phyloP scores from a whole-genome alignment of 2,329 filamentous ascomycete genomes.

The Ceratocystis huliohia region DNA sequence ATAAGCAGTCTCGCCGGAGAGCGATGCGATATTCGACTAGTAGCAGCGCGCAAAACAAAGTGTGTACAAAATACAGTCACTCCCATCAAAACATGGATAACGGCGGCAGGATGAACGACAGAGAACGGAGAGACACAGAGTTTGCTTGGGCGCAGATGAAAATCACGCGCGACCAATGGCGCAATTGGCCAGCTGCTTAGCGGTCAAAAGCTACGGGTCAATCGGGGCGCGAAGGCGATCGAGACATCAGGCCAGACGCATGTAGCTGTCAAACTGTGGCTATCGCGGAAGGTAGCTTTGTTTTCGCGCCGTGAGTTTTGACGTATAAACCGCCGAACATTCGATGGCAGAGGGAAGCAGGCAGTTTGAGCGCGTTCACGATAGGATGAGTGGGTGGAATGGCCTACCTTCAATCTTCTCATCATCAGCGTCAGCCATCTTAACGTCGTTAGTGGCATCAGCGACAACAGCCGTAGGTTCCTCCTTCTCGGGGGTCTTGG shows the following conservation, averaged over 20 bases:
- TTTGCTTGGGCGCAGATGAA: conserved; percentile 9
- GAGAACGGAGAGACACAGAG: not conserved
- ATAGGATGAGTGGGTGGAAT: not conserved
- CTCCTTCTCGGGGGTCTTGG: conserved; percentile 22
- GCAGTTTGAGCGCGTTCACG: not conserved
- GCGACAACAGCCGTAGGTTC: conserved; percentile 19
- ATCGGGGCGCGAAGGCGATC: not conserved
- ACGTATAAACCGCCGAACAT: not conserved
- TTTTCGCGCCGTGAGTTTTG: not conserved
- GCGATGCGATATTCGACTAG: not conserved
- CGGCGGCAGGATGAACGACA: not conserved
- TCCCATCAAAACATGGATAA: no score
- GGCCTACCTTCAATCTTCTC: conserved; percentile 23
- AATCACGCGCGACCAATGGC: conserved; percentile 6
- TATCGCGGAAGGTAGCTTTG: conserved; percentile 3
- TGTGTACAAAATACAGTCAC: not conserved
- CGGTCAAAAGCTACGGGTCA: not conserved
- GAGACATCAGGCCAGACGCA: not conserved
- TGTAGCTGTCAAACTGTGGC: not conserved
- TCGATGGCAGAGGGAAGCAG: not conserved
- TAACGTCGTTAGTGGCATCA: conserved; percentile 23
- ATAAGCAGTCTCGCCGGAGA: not conserved
- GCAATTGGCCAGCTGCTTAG: conserved; percentile 21
- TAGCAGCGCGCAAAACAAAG: not conserved
- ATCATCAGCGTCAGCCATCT: conserved; percentile 24